Base-by-base conservation (phyloP, 2,329 filamentous ascomycete species). In the Paramyrothecium roridum region DNA sequence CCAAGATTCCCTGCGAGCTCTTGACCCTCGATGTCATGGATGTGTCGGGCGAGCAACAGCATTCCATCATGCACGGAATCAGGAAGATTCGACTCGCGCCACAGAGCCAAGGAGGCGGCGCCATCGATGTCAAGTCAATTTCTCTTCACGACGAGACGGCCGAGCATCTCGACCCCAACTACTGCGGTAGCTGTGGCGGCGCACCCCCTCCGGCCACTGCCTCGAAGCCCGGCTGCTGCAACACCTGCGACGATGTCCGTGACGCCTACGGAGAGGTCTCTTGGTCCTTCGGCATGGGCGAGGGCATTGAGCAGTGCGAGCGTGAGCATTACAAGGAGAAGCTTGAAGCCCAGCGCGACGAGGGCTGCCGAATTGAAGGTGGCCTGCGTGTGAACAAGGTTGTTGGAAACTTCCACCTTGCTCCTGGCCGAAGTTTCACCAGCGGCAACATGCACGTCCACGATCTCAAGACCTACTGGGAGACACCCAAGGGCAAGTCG, bases 11-110 rank as follows among this genome's bases (percentile, higher is more conserved):
- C 11, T 99, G 95, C 77, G 93, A 98, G 74, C 85, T 99, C 52
- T 80, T 98, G 62, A 97, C 95, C 13, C 87, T 99, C 65, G 95
- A 99, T 72, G 93, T 99, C 55, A 99, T 99, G 95, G 95, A 99
- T 75, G 93, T 98, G 23, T 96, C 92, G 21, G 95, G 95, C 60
- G 95, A 99, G 74, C 89, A 97, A 69, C 95, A 99, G 73, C 90
- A 93, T 64, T 95, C 93, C 52, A 90, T 99, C 56, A 87, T 91
- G 72, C 92, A 97, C 69, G 95, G 95, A 48, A 85, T 99, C 59
- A 90, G 86, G 75, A 98, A 97, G 77, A 89, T 97, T 59, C 87
- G 95, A 58, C 81, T 99, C 58, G 80, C 83, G 59, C 80, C 92
- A 22, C 79, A 81, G 63, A 78, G 77, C 47, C 87, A 96, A 65